Conservation (phyloP, 2,329 filamentous ascomycete genomes). For the Hypoxylon sp. region DNA sequence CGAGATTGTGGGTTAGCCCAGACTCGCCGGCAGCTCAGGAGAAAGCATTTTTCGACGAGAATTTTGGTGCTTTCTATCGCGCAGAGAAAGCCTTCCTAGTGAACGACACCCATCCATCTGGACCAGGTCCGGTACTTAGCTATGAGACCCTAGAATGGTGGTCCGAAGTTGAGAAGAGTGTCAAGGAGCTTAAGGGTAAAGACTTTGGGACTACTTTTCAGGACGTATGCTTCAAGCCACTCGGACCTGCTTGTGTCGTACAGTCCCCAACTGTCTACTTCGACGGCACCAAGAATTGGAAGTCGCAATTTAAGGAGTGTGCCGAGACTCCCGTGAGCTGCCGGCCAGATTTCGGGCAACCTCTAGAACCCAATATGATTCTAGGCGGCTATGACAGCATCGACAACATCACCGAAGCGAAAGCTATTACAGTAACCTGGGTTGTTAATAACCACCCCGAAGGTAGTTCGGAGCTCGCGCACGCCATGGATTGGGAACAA, state of each 20-base stretch:
- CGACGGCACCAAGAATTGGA: constrained; percentile 78
- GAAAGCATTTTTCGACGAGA: constrained; percentile 92
- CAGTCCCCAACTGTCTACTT: constrained; percentile 96
- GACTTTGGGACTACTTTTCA: constrained; percentile 78
- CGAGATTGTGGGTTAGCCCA: constrained; percentile 96
- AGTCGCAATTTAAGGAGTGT: constrained; percentile 79
- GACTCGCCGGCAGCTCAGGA: constrained; percentile 91
- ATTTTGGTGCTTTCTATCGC: constrained; percentile 96
- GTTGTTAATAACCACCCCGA: constrained; percentile 90
- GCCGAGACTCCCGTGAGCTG: constrained; percentile 86
- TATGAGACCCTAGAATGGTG: constrained; percentile 95
- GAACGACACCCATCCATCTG: constrained; percentile 79
- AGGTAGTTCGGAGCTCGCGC: constrained; percentile 76
- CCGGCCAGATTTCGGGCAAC: constrained; percentile 89
- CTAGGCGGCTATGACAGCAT: constrained; percentile 82
- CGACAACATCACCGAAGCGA: constrained; percentile 77
- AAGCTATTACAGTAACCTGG: constrained; percentile 92
- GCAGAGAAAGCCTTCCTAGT: constrained; percentile 94
- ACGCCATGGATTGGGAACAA: constrained; percentile 91
- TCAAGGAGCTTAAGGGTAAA: constrained; percentile 79
- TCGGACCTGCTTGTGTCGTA: constrained; percentile 88
- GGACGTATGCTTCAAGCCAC: constrained; percentile 95
- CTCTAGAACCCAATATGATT: constrained; percentile 86
- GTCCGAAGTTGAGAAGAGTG: constrained; percentile 87
- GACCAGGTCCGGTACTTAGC: constrained; percentile 82